These are phyloP conservation scores for Rhododendron simsii DNA, from an alignment of 148 eudicot genomes.

Conservation along the genomic window DNA sequence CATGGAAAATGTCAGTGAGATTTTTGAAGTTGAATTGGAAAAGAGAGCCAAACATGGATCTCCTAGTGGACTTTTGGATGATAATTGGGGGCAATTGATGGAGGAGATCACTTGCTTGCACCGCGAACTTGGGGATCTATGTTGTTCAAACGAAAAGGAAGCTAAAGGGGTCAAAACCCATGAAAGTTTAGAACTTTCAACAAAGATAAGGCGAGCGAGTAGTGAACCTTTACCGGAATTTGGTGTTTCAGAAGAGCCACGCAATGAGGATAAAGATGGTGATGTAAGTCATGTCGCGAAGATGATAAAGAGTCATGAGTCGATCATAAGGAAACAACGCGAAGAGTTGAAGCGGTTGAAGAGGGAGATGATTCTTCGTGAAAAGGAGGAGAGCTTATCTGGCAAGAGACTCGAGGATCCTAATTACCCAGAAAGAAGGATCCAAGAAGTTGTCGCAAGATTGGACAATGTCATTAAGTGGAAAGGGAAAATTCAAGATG, in stretches of 20 bases:
- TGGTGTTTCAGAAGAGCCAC: background rate
- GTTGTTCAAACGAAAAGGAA: conserved; percentile 10
- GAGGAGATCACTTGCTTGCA: conserved; percentile 36
- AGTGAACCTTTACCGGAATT: conserved; percentile 25
- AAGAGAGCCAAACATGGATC: conserved; percentile 1
- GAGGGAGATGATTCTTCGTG: conserved; percentile 22
- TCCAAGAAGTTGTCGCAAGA: conserved; percentile 24
- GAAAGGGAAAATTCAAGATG: conserved; percentile 5
- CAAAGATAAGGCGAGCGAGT: conserved; percentile 6
- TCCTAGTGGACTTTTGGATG: conserved; percentile 2
- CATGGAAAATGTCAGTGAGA: conserved; percentile 23
- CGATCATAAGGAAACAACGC: conserved; percentile 28
- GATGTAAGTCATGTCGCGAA: conserved; percentile 29
- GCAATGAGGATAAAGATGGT: conserved; percentile 13
- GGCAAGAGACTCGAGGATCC: conserved; percentile 14
- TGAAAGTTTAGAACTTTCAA: background rate
- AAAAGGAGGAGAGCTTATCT: conserved; percentile 16
- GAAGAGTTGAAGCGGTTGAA: conserved; percentile 29
- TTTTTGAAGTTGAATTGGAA: conserved; percentile 13
- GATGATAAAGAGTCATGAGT: conserved; percentile 43
- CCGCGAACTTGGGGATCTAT: conserved; percentile 25
- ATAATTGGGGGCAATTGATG: conserved; percentile 29
- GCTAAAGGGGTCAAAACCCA: background rate
- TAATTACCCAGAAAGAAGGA: conserved; percentile 16
- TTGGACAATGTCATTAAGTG: conserved; percentile 35